Evolutionary conservation across 305 asterid species (phyloP).

Genomic region (Ajuga reptans): DNA sequence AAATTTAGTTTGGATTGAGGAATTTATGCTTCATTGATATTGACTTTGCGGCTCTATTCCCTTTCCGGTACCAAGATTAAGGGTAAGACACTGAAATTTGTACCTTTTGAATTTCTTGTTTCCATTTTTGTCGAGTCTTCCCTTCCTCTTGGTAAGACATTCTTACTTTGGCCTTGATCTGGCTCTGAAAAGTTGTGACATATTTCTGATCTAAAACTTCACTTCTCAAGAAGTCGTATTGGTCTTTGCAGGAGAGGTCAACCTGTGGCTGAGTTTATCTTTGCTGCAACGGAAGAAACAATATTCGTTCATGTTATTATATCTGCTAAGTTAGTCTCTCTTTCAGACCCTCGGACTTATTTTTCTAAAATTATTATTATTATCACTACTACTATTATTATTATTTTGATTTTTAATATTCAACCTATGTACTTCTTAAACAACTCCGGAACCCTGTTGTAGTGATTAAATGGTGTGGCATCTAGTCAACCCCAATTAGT

Average conservation of each 20-base stretch:
- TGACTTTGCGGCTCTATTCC: background rate
- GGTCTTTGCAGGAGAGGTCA: conserved; percentile 79
- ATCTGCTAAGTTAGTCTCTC: conserved; percentile 70
- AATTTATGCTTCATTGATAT: conserved; percentile 2
- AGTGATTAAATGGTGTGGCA: conserved; percentile 8
- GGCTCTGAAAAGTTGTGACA: conserved; percentile 2
- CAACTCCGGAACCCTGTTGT: conserved; percentile 4
- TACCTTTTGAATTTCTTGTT: background rate
- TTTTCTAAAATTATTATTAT: no score
- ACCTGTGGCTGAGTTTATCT: conserved; percentile 88
- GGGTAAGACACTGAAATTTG: background rate
- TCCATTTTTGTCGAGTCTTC: background rate
- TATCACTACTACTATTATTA: no score
- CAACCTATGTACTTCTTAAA: background rate
- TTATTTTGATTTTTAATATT: background rate
- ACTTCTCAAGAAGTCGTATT: conserved; percentile 22
- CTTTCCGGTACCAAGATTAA: background rate
- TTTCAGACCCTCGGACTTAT: conserved; percentile 6
- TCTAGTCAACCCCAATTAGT: conserved; percentile 5
- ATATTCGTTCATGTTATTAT: conserved; percentile 82
- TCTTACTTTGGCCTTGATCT: conserved; percentile 10
- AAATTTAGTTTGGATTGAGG: no score
- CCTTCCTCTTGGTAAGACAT: background rate
- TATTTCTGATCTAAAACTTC: background rate
- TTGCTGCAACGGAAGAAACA: conserved; percentile 90